Conservation (phyloP, 2,329 filamentous ascomycete genomes). For the Colletotrichum caudatum region DNA sequence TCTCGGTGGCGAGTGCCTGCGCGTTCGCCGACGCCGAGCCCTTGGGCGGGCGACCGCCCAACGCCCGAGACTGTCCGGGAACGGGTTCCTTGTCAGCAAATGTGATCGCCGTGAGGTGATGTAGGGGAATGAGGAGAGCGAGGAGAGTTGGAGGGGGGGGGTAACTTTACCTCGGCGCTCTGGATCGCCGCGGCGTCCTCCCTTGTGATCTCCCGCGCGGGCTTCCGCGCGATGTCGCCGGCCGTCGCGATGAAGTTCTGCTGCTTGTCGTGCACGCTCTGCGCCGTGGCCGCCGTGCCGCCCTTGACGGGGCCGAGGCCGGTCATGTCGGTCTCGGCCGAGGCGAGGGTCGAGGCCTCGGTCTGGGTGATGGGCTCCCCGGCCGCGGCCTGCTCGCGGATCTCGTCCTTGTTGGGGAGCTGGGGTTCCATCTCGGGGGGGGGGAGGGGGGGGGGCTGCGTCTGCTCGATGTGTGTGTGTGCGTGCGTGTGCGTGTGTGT, state of each 20-base stretch:
- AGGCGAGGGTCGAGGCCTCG: conserved; percentile 46
- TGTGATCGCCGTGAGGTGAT: background rate
- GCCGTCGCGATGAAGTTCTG: conserved; percentile 50
- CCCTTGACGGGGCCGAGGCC: conserved; percentile 49
- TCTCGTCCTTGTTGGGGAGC: conserved; percentile 11
- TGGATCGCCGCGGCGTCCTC: conserved; percentile 49
- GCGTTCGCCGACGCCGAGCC: conserved; percentile 47
- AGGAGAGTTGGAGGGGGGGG: too few species aligned
- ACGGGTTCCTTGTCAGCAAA: background rate
- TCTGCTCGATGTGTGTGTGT: background rate
- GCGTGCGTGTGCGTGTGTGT: too few species aligned
- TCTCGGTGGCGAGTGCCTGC: conserved; percentile 47
- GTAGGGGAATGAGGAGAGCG: too few species aligned
- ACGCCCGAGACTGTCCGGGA: conserved; percentile 30
- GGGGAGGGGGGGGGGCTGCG: too few species aligned
- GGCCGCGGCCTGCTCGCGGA: conserved; percentile 8
- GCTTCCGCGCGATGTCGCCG: conserved; percentile 48
- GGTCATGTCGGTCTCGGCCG: conserved; percentile 47
- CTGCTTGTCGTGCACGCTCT: conserved; percentile 51
- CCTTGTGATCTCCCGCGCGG: conserved; percentile 46
- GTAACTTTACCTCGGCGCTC: conserved; percentile 45
- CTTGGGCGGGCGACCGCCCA: conserved; percentile 45
- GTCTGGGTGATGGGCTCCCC: conserved; percentile 24
- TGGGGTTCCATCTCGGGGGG: conserved; percentile 5
- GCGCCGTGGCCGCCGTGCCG: conserved; percentile 49